Evolutionary conservation across 345 rosid species (phyloP).

Genomic region (Populus ilicifolia): DNA sequence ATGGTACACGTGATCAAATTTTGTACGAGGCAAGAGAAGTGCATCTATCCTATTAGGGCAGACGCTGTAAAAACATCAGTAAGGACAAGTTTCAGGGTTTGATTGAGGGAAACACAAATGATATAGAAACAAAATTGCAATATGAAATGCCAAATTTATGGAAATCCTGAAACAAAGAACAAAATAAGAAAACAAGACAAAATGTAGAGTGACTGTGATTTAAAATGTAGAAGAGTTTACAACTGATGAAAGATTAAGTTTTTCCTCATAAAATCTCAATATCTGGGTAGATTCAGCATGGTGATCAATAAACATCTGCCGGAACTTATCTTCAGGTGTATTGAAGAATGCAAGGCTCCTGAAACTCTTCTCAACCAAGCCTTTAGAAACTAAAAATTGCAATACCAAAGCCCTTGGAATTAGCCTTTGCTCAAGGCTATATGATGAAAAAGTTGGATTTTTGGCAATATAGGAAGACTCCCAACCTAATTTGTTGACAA

Average conservation of each 20-base stretch:
- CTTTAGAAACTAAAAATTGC: slow-evolving; percentile 18
- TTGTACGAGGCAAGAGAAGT: too few relatives aligned
- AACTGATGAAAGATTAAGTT: too few relatives aligned
- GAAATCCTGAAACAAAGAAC: neutral
- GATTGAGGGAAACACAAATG: neutral
- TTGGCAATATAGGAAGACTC: slow-evolving; percentile 6
- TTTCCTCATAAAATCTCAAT: too few relatives aligned
- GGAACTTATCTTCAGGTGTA: slow-evolving; percentile 1
- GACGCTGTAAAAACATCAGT: too few relatives aligned
- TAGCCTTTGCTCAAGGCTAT: slow-evolving; percentile 33
- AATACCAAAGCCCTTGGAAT: slow-evolving; percentile 31
- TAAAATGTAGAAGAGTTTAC: too few relatives aligned
- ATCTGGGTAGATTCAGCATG: neutral
- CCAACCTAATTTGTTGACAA: slow-evolving; percentile 28
- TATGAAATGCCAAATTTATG: neutral
- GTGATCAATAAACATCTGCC: too few relatives aligned
- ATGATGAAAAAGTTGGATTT: neutral
- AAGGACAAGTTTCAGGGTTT: neutral
- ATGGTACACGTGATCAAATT: too few relatives aligned
- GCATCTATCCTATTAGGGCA: too few relatives aligned
- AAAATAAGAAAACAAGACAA: neutral
- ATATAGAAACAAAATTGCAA: too few relatives aligned
- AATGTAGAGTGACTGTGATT: too few relatives aligned
- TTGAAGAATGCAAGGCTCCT: neutral
- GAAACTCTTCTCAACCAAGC: slow-evolving; percentile 20